Base-by-base conservation (phyloP, 176 grass and related monocot species). In the Oryza punctata region DNA sequence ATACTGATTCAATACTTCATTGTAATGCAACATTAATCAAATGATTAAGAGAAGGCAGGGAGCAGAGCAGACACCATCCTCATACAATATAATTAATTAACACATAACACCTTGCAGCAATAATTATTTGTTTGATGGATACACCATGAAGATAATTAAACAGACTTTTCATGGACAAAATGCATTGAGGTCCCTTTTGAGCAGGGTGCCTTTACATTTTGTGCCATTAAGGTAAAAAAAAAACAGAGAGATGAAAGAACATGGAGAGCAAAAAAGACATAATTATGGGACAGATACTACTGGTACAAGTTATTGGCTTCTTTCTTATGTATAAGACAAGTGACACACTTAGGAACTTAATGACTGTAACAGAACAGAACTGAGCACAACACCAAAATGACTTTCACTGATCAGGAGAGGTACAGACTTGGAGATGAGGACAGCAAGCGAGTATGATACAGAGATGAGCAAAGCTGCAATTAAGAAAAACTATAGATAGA, bases 311-410 rank as follows among this genome's bases (percentile, higher is more conserved):
- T 90, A 84, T 75, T 90, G 88, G 38, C 75, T 83, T 90, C 79
- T 90, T 78, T 87, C 89, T 76, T 87, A 75, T 84, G 85, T 87
- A 90, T 83, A 87, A 41, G 69, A 80, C 63, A 90, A 87, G 84
- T 52, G 79, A 90, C 59, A 90, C 59, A 85, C 88, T 77, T 71
- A 16, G 54, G 72, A 67, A 70, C 75, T 79, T 80, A 84, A 82
- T 84, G 26, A 77, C 82, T 81, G 72, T 72, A 72, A 81, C 83
- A 81, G 78, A 72, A 81, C 83, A 77, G 83, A 21, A 57, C 84
- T 79, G 47, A 83, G 74, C 61, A 90, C 84, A 54, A 79, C 70
- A 79, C 80, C 88, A 90, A 83, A 90, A 87, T 70, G 80, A 83
- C 69, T 83, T 83, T 87, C 67, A 69, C 74, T 86, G 83, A 90